Conservation (phyloP, 805 yeast genomes). For the Metschnikowia sp. region DNA sequence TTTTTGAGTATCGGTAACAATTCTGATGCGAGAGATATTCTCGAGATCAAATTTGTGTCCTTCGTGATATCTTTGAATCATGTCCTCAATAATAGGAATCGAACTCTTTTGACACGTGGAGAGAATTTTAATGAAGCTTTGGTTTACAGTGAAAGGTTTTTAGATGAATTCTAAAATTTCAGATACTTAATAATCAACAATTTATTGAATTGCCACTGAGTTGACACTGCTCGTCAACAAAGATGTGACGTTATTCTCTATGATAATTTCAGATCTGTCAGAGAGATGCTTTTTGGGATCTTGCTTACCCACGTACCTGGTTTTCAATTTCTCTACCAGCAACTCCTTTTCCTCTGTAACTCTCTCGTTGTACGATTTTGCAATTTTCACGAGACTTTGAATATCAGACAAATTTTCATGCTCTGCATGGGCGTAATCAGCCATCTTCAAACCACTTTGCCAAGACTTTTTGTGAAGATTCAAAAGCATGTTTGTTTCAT, state of each 20-base stretch:
- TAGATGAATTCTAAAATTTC: conserved; percentile 5
- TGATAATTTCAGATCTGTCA: conserved; percentile 78
- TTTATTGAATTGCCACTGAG: conserved; percentile 77
- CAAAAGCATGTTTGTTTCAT: conserved; percentile 90
- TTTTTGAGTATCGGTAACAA: conserved; percentile 3
- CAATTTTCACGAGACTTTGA: conserved; percentile 80
- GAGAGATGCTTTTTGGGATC: conserved; percentile 97
- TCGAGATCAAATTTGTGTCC: conserved; percentile 15
- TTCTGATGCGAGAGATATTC: conserved; percentile 1
- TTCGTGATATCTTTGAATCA: conserved; percentile 10
- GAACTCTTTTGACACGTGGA: not conserved
- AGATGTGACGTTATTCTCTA: conserved; percentile 88
- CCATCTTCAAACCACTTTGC: conserved; percentile 85
- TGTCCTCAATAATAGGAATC: conserved; percentile 8
- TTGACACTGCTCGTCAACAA: conserved; percentile 87
- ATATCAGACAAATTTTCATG: conserved; percentile 69
- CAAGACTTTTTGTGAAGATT: conserved; percentile 93
- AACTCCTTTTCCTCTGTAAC: conserved; percentile 90
- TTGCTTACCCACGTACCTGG: conserved; percentile 96
- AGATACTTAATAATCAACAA: not conserved
- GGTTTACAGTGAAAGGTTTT: conserved; percentile 7
- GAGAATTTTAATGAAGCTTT: conserved; percentile 6
- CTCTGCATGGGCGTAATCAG: conserved; percentile 76
- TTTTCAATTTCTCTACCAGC: conserved; percentile 82
- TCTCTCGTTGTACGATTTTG: conserved; percentile 83